These are phyloP conservation scores for Beauveria sp. DNA, from an alignment of 2,329 filamentous ascomycete species.

Conservation along the genomic window DNA sequence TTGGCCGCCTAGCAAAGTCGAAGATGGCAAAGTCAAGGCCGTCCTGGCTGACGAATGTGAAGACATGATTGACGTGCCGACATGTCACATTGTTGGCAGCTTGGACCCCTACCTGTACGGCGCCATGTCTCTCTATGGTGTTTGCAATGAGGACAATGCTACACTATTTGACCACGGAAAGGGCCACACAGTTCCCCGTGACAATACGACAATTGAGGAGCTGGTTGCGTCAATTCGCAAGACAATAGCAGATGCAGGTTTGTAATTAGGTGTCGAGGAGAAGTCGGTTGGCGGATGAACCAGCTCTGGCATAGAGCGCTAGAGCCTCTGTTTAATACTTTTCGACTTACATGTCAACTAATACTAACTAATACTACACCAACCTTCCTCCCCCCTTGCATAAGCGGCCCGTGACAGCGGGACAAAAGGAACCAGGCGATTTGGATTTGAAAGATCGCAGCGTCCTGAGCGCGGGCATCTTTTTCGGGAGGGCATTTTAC, in stretches of 20 bases:
- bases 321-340: background rate
- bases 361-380: background rate
- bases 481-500: background rate
- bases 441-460: background rate
- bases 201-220: conserved; percentile 40
- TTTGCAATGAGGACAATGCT: conserved; percentile 52
- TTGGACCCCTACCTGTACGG: conserved; percentile 55
- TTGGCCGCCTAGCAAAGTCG: conserved; percentile 43
- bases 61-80: conserved; percentile 42
- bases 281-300: background rate
- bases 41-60: conserved; percentile 43
- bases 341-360: background rate
- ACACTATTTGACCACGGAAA: conserved; percentile 59
- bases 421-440: background rate
- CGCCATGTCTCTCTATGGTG: conserved; percentile 52
- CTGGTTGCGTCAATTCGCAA: conserved; percentile 30
- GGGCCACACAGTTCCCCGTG: conserved; percentile 54
- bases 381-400: background rate
- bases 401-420: background rate
- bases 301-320: background rate
- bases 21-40: conserved; percentile 29
- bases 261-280: background rate
- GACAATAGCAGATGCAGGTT: conserved; percentile 23
- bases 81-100: conserved; percentile 46
- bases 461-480: background rate